These are phyloP conservation scores for Ascochyta koolunga DNA, from an alignment of 2,329 filamentous ascomycete species.

Conservation along the genomic window DNA sequence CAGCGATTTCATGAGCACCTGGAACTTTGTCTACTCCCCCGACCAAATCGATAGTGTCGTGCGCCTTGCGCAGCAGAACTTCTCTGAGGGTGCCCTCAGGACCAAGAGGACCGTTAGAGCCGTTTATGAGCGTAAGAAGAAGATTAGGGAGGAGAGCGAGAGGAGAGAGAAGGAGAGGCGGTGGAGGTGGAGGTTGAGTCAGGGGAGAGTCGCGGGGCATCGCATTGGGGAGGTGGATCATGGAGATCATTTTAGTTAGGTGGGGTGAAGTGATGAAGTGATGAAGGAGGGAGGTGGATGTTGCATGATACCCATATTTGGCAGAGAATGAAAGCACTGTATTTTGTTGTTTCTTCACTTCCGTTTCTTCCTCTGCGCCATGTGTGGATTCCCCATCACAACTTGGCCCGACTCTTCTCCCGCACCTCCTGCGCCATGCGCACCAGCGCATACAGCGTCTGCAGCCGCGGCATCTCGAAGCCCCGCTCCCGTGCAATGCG, in stretches of 20 bases:
- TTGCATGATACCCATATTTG: conserved; percentile 17
- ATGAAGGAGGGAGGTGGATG: not conserved
- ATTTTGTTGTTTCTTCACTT: no score
- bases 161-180: conserved; percentile 47
- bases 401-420: conserved; percentile 44
- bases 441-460: conserved; percentile 70
- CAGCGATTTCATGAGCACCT: conserved; percentile 89
- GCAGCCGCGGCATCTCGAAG: conserved; percentile 69
- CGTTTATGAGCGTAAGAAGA: conserved; percentile 92
- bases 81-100: conserved; percentile 77
- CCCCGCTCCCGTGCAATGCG: conserved; percentile 67
- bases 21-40: conserved; percentile 97
- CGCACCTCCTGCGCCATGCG: conserved; percentile 65
- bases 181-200: conserved; percentile 50
- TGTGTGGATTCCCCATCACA: not conserved
- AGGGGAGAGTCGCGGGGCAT: conserved; percentile 58
- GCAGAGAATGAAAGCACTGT: conserved; percentile 11
- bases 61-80: conserved; percentile 83
- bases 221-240: conserved; percentile 61
- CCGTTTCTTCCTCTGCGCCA: no score
- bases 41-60: conserved; percentile 89
- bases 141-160: conserved; percentile 62
- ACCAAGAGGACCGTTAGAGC: conserved; percentile 80
- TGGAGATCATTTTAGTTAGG: conserved; percentile 68
- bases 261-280: not conserved